These are phyloP conservation scores for Botrytis paeoniae DNA, from an alignment of 2,329 filamentous ascomycete species.

Conservation along the genomic window DNA sequence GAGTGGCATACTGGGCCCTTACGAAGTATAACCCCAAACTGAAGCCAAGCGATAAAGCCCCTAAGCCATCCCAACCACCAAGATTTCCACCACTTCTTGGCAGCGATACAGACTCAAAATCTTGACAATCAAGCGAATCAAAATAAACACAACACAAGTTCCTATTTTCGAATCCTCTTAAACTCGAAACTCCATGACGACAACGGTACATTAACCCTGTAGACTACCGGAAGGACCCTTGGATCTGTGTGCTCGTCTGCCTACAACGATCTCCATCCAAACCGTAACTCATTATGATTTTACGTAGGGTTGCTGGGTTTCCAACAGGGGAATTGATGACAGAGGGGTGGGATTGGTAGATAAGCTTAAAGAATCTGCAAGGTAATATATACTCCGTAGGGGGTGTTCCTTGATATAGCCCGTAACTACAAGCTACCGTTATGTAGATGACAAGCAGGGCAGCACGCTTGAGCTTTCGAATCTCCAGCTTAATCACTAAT, in stretches of 20 bases:
- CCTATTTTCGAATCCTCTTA: background rate
- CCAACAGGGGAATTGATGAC: background rate
- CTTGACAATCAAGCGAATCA: background rate
- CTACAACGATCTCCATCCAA: background rate
- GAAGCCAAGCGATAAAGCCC: background rate
- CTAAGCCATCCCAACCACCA: background rate
- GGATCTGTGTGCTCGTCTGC: background rate
- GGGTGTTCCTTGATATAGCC: background rate
- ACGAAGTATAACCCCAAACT: background rate
- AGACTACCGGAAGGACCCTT: background rate
- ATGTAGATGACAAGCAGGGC: background rate
- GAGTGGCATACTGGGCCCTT: background rate
- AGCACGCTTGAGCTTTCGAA: background rate
- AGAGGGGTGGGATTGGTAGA: background rate
- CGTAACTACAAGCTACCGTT: background rate
- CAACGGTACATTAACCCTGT: background rate
- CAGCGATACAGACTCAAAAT: background rate
- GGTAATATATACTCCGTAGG: background rate
- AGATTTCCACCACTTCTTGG: background rate
- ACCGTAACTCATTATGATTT: background rate
- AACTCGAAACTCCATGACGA: background rate
- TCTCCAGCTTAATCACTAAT: background rate
- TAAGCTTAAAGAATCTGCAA: background rate
- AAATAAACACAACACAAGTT: background rate
- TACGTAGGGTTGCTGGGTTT: background rate